These are phyloP conservation scores for Scytalidium sp. DNA, from an alignment of 2,329 filamentous ascomycete genomes.

Conservation along the genomic window DNA sequence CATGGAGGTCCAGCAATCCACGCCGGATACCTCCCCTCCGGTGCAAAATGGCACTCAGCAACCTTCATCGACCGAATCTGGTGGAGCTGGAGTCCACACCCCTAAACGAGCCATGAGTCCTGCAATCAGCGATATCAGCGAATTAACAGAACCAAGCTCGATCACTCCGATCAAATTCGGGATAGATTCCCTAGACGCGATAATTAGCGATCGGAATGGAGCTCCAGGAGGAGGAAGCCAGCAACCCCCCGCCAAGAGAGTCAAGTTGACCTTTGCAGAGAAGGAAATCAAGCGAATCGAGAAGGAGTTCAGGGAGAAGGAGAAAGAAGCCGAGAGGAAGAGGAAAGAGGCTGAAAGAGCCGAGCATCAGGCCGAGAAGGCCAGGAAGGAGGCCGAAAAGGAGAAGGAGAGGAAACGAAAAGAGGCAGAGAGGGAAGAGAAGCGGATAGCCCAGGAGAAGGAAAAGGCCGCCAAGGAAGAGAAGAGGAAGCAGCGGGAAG, in stretches of 20 bases:
- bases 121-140: neutral
- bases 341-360: constrained; percentile 35
- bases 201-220: neutral
- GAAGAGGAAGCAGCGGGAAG: constrained; percentile 15
- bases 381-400: constrained; percentile 31
- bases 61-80: too few relatives aligned
- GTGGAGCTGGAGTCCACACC: neutral
- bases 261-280: constrained; percentile 12
- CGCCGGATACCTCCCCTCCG: too few relatives aligned
- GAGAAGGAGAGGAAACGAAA: constrained; percentile 36
- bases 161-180: neutral
- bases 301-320: constrained; percentile 11
- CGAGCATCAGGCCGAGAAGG: constrained; percentile 34
- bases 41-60: too few relatives aligned
- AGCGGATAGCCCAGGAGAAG: constrained; percentile 28
- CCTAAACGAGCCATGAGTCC: neutral
- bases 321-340: constrained; percentile 27
- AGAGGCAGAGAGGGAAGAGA: constrained; percentile 14
- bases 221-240: too few relatives aligned
- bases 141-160: neutral
- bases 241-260: constrained; percentile 19
- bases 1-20: too few relatives aligned
- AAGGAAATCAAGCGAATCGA: constrained; percentile 30
- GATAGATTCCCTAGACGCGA: neutral
- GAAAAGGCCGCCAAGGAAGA: constrained; percentile 8